A percentile compares a stretch with the other conserved stretches of the same genome.
phyloP scores from a whole-genome alignment of 2,329 filamentous ascomycete genomes.

The Calonectria montana region DNA sequence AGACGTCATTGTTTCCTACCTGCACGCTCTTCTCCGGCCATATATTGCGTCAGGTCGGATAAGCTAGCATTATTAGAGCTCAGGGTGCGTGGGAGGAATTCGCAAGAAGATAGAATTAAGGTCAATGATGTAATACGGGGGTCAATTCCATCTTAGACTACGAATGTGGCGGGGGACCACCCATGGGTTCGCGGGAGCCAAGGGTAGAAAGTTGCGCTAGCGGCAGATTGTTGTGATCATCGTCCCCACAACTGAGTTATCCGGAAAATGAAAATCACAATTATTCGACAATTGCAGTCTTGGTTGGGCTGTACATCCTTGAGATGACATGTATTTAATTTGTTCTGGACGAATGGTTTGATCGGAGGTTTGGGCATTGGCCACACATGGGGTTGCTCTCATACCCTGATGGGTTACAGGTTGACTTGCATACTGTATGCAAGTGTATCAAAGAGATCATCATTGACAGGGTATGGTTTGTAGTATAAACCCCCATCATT shows the following conservation, averaged over 20 bases:
- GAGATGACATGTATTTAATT: not conserved
- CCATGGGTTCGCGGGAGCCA: slow-evolving; percentile 1
- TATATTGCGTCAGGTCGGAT: not conserved
- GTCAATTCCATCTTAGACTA: slow-evolving; percentile 19
- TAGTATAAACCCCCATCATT: no score
- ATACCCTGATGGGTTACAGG: not conserved
- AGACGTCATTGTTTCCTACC: not conserved
- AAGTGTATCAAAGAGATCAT: not conserved
- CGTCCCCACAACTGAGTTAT: not conserved
- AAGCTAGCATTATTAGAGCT: not conserved
- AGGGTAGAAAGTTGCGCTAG: slow-evolving; percentile 20
- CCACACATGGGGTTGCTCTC: not conserved
- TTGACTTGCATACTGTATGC: not conserved
- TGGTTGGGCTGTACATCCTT: not conserved
- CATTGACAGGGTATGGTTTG: not conserved
- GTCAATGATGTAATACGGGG: slow-evolving; percentile 43
- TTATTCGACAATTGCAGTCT: not conserved
- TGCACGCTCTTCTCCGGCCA: not conserved
- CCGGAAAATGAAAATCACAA: not conserved
- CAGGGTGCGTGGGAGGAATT: not conserved
- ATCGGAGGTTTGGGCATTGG: not conserved
- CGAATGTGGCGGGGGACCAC: slow-evolving; percentile 15
- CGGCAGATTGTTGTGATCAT: slow-evolving; percentile 29
- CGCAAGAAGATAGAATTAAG: not conserved
- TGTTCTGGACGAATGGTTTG: not conserved